Conservation (phyloP, 2,329 filamentous ascomycete genomes). For the Paecilomyces variotii region DNA sequence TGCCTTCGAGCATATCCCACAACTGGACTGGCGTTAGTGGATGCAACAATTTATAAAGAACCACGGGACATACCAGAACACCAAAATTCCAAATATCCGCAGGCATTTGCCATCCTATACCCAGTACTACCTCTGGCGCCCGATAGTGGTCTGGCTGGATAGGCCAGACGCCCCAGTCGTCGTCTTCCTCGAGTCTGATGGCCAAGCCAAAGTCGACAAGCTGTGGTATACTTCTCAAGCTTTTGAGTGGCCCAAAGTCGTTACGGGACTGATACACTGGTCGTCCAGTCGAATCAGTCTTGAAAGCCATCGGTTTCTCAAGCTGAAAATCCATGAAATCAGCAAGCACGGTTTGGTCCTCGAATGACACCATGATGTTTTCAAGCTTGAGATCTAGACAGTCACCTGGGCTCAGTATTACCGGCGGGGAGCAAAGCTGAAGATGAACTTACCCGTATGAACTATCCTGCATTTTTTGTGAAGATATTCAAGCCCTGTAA, state of each 20-base stretch:
- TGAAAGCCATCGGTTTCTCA: conserved; percentile 24
- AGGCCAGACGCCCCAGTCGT: conserved; percentile 34
- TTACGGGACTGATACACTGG: conserved; percentile 26
- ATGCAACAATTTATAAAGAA: conserved; percentile 9
- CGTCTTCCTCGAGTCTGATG: conserved; percentile 27
- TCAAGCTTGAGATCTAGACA: conserved; percentile 36
- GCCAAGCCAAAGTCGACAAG: conserved; percentile 31
- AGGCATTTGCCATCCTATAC: conserved; percentile 29
- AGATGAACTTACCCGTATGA: conserved; percentile 30
- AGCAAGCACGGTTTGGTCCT: conserved; percentile 16
- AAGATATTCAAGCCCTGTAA: conserved; percentile 37
- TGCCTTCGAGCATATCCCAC: conserved; percentile 31
- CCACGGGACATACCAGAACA: conserved; percentile 22
- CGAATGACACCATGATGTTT: conserved; percentile 34
- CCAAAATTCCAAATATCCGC: conserved; percentile 37
- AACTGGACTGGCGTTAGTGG: conserved; percentile 16
- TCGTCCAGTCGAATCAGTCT: conserved; percentile 21
- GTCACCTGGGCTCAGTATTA: conserved; percentile 7
- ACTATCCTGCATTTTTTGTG: conserved; percentile 34
- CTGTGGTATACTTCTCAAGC: conserved; percentile 17
- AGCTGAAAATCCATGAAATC: conserved; percentile 25
- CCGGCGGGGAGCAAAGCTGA: conserved; percentile 5
- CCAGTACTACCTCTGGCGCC: conserved; percentile 34
- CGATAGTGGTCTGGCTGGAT: conserved; percentile 39
- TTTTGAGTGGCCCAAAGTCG: conserved; percentile 21